Base-by-base conservation (phyloP, 148 eudicot species). In the Heliamphora exappendiculata region DNA sequence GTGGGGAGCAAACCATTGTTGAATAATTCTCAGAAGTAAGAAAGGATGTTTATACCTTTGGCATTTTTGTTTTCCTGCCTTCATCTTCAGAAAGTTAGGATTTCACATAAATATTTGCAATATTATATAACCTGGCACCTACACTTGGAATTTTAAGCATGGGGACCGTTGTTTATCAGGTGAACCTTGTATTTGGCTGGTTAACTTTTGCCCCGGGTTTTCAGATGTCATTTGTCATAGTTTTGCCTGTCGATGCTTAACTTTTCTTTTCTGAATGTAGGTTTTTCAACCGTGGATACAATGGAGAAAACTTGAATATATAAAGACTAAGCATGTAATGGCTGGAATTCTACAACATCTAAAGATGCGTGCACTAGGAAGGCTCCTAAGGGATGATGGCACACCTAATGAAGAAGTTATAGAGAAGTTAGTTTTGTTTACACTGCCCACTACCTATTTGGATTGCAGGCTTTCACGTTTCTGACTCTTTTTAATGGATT, bases 261-360 rank as follows among this genome's bases (percentile, higher is more conserved):
- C 42, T 33, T 42, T 31, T 14, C 41, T 58, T 36, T 36, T 57
- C 51, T 13, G 45, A 12, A 39, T 82, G 75, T 87, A 93, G 97
- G 88, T 91, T 28, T 88, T 88, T 68, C 98, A 94, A 86, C 98
- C 98, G 39, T 85, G 89, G 91, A 82, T 89, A 57, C 95, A 90
- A 79, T 69, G 22, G 50, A 84, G 98, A 67, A 81, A 76, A 71
- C 73, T 93, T 59, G 89, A 70, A 8, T 91, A 82, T 53, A 87
- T 80, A 45, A 90, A 91, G 78, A 90, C 84, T 75, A 93, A 87
- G 84, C 92, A 85, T 72, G 86, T 88, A 1, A 75, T 87, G 79
- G 82, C 94, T 19, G 93, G 94, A 65, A 75, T 93, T 79, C 82
- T 93, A 71, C 85, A 49, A 76, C 89, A 89, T 41, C 53, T 94